phyloP scores from a whole-genome alignment of 768 basidiomycete genomes.

The Austroboletus eburneus region DNA sequence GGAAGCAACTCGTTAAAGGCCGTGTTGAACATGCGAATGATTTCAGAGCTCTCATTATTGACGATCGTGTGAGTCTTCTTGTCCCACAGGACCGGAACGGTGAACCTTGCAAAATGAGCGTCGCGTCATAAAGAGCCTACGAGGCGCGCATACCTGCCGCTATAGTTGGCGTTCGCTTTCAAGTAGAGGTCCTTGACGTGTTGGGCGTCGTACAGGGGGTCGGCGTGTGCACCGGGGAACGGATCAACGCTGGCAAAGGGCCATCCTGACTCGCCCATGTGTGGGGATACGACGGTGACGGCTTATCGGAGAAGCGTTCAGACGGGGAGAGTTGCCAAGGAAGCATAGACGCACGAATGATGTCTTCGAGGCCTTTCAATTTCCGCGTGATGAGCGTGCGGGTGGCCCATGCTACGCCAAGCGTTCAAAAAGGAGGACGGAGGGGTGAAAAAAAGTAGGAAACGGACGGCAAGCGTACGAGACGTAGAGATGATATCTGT shows the following conservation, averaged over 20 bases:
- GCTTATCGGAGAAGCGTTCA: constrained; percentile 38
- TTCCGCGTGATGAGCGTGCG: constrained; percentile 84
- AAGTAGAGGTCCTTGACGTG: constrained; percentile 87
- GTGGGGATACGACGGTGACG: constrained; percentile 79
- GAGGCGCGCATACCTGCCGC: constrained; percentile 70
- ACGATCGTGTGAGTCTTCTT: constrained; percentile 84
- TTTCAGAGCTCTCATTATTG: constrained; percentile 94
- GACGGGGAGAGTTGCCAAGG: neutral
- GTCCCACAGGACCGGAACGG: constrained; percentile 92
- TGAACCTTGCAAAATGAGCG: constrained; percentile 72
- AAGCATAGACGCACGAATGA: constrained; percentile 61
- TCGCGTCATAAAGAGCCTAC: no score
- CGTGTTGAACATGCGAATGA: constrained; percentile 90
- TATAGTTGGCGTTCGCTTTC: constrained; percentile 65
- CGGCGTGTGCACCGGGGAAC: constrained; percentile 70
- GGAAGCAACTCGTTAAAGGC: constrained; percentile 75
- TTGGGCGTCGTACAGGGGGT: constrained; percentile 63
- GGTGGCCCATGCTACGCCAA: constrained; percentile 82
- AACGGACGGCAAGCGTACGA: constrained; percentile 78
- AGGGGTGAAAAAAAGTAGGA: no score
- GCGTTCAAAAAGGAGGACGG: neutral
- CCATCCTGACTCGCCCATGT: constrained; percentile 83
- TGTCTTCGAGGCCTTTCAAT: constrained; percentile 86
- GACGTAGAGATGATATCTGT: constrained; percentile 90
- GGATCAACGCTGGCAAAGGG: constrained; percentile 69